Evolutionary conservation across 148 eudicot genomes (phyloP).

Genomic region (Heliamphora exappendiculata): DNA sequence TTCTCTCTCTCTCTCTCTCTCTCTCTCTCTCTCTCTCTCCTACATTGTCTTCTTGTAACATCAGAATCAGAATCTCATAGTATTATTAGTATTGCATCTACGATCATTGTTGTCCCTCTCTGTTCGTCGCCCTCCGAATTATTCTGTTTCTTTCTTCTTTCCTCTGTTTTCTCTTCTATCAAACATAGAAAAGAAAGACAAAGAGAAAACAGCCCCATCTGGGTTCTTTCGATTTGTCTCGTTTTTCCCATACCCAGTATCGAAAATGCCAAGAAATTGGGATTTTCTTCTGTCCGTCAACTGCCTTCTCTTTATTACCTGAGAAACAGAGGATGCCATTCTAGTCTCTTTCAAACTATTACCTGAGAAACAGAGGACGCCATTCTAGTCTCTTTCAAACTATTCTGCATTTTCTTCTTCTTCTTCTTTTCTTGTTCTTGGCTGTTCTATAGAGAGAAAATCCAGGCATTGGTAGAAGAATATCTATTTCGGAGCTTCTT

Average conservation of each 20-base stretch:
- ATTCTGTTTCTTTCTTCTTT: background rate
- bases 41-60: slow-evolving; percentile 48
- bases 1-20: slow-evolving; percentile 11
- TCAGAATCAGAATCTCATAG: slow-evolving; percentile 41
- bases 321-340: slow-evolving; percentile 14
- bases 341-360: background rate
- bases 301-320: slow-evolving; percentile 11
- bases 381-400: background rate
- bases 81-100: slow-evolving; percentile 16
- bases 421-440: background rate
- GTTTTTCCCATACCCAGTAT: slow-evolving; percentile 21
- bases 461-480: background rate
- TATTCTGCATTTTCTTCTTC: background rate
- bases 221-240: slow-evolving; percentile 33
- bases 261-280: slow-evolving; percentile 15
- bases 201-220: slow-evolving; percentile 13
- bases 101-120: slow-evolving; percentile 15
- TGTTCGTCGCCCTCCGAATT: slow-evolving; percentile 2
- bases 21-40: slow-evolving; percentile 17
- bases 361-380: slow-evolving; percentile 17
- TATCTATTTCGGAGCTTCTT: background rate
- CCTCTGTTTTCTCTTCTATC: slow-evolving; percentile 11
- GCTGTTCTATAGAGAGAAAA: background rate
- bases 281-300: slow-evolving; percentile 13
- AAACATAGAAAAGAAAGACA: background rate